phyloP scores from a whole-genome alignment of 169 alveolate genomes.

The Eimeria praecox region DNA sequence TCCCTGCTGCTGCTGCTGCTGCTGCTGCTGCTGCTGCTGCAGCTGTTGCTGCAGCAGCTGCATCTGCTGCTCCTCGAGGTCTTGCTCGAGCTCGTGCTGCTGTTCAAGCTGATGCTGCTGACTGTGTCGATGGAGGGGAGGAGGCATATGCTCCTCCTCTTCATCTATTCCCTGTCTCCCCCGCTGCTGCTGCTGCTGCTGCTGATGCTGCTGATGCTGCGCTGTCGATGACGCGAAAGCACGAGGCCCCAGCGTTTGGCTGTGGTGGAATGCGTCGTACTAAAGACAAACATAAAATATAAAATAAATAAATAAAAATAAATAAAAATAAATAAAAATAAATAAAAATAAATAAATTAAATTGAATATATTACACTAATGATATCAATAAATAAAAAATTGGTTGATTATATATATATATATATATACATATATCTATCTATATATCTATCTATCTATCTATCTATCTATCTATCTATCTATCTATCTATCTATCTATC shows the following conservation, averaged over 20 bases:
- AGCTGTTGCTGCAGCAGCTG: neutral
- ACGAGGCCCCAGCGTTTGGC: conserved; percentile 64
- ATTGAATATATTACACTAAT: neutral
- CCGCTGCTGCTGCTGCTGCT: conserved; percentile 52
- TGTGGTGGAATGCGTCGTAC: conserved; percentile 66
- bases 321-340: neutral
- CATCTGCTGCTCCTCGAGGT: neutral
- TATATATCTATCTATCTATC: no score
- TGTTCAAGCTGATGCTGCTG: conserved; percentile 47
- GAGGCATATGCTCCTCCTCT: neutral
- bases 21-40: conserved; percentile 50
- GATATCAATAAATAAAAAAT: no score
- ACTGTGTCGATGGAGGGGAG: neutral
- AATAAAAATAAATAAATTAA: neutral
- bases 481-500: no score
- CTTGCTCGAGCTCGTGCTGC: conserved; percentile 65
- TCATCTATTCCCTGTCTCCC: neutral
- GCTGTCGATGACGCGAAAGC: neutral
- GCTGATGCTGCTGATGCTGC: conserved; percentile 8
- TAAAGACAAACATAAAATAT: neutral
- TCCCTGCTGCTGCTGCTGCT: neutral
- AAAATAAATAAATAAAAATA: neutral
- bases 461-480: no score
- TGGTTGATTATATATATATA: no score
- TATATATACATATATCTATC: no score